Percentiles rank a stretch among this genome's conserved stretches.
Evolutionary conservation across 202 grass and related monocot genomes (phyloP).

Genomic region (Schoenoplectus tabernaemontani): DNA sequence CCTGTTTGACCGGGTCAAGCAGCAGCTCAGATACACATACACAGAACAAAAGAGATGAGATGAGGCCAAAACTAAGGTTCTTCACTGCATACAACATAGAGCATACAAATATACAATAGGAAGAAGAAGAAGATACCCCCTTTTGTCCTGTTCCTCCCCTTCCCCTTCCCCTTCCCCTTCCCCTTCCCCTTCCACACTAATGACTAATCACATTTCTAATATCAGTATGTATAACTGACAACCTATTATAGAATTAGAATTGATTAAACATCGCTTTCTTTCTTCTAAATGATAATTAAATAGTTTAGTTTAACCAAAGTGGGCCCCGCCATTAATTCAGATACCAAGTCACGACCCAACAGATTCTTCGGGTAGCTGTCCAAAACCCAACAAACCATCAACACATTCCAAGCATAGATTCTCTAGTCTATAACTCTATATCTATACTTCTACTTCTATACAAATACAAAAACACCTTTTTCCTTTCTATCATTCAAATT

Average conservation of each 20-base stretch:
- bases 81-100: slow-evolving; percentile 7
- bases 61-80: slow-evolving; percentile 2
- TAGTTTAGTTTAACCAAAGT: neutral
- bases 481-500: neutral
- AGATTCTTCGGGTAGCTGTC: slow-evolving; percentile 6
- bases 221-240: no score
- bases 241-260: neutral
- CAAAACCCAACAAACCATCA: neutral
- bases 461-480: slow-evolving; percentile 3
- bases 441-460: no score
- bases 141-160: neutral
- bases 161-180: no score
- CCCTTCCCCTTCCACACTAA: neutral
- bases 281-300: slow-evolving; percentile 6
- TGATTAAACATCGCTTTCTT: slow-evolving; percentile 6
- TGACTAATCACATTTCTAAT: neutral
- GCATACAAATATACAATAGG: no score
- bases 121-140: neutral
- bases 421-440: no score
- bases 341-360: slow-evolving; percentile 3
- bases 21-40: neutral
- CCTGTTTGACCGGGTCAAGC: slow-evolving; percentile 17
- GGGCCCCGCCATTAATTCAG: neutral
- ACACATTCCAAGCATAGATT: neutral
- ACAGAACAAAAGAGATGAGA: slow-evolving; percentile 19